phyloP scores from a whole-genome alignment of 352 stramenopile genomes.

The Globisporangium uncinulatum region DNA sequence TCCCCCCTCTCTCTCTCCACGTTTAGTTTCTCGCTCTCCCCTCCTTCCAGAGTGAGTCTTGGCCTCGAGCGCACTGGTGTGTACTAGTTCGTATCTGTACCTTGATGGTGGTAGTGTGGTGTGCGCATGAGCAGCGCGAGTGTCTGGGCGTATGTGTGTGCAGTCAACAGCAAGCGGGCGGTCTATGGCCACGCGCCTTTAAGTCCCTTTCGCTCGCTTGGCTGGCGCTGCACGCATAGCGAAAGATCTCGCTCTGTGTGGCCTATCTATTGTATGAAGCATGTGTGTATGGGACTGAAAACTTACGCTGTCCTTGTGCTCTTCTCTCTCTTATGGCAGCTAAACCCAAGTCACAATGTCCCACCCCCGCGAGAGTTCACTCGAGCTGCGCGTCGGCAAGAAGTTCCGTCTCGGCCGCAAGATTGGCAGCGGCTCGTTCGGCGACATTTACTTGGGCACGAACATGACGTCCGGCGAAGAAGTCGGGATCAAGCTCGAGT shows the following conservation, averaged over 20 bases:
- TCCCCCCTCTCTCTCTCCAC: neutral
- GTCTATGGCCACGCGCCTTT: too few relatives aligned
- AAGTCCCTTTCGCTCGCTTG: neutral
- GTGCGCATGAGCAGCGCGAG: neutral
- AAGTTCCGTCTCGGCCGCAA: slow-evolving; percentile 99
- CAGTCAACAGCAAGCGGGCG: neutral
- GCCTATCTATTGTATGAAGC: neutral
- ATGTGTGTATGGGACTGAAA: neutral
- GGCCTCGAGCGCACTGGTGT: neutral
- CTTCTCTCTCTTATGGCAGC: neutral
- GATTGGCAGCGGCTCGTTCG: slow-evolving; percentile 99
- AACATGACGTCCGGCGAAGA: slow-evolving; percentile 99
- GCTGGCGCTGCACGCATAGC: too few relatives aligned
- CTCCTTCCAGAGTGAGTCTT: neutral
- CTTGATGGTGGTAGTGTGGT: too few relatives aligned
- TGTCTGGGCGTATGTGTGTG: neutral
- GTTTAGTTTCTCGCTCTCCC: neutral
- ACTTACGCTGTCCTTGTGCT: neutral
- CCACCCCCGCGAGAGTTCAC: slow-evolving; percentile 56
- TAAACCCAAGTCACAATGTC: slow-evolving; percentile 31
- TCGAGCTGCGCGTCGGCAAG: slow-evolving; percentile 98
- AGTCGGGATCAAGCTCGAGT: slow-evolving; percentile 99
- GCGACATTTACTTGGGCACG: slow-evolving; percentile 99
- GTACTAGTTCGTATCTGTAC: too few relatives aligned
- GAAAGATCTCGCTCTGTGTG: neutral